Evolutionary conservation across 371 early-diverging fungal genomes (phyloP).

Genomic region (Fennellomyces sp.): DNA sequence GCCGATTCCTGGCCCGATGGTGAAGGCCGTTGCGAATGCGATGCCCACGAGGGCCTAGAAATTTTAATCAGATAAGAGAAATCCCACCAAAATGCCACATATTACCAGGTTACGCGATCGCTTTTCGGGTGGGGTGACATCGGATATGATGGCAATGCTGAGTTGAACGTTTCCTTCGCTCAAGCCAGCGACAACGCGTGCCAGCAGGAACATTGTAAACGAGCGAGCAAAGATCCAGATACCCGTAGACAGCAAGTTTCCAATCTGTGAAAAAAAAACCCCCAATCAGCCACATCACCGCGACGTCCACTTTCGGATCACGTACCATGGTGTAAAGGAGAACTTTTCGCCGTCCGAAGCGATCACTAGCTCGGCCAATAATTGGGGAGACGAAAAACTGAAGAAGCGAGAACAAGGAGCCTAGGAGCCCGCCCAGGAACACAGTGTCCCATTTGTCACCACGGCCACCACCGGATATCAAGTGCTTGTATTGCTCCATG

Average conservation of each 20-base stretch:
- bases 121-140: slow-evolving; percentile 80
- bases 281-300: neutral
- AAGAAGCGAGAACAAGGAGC: slow-evolving; percentile 92
- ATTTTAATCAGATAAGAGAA: too few relatives aligned
- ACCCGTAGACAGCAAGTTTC: slow-evolving; percentile 84
- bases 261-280: slow-evolving; percentile 54
- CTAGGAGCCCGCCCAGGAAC: slow-evolving; percentile 92
- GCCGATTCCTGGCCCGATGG: slow-evolving; percentile 92
- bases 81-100: neutral
- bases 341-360: slow-evolving; percentile 82
- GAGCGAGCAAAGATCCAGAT: slow-evolving; percentile 88
- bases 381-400: slow-evolving; percentile 89
- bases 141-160: slow-evolving; percentile 93
- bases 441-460: slow-evolving; percentile 80
- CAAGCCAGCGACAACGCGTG: slow-evolving; percentile 92
- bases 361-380: slow-evolving; percentile 85
- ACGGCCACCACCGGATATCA: slow-evolving; percentile 15
- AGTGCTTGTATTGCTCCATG: slow-evolving; percentile 41
- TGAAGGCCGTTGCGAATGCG: slow-evolving; percentile 95
- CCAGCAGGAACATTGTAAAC: slow-evolving; percentile 82
- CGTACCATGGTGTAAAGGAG: slow-evolving; percentile 86
- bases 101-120: slow-evolving; percentile 65
- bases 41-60: slow-evolving; percentile 92
- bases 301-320: neutral
- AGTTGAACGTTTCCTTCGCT: slow-evolving; percentile 98